phyloP scores from a whole-genome alignment of 2,329 filamentous ascomycete genomes.

The Alternaria ethzedia region DNA sequence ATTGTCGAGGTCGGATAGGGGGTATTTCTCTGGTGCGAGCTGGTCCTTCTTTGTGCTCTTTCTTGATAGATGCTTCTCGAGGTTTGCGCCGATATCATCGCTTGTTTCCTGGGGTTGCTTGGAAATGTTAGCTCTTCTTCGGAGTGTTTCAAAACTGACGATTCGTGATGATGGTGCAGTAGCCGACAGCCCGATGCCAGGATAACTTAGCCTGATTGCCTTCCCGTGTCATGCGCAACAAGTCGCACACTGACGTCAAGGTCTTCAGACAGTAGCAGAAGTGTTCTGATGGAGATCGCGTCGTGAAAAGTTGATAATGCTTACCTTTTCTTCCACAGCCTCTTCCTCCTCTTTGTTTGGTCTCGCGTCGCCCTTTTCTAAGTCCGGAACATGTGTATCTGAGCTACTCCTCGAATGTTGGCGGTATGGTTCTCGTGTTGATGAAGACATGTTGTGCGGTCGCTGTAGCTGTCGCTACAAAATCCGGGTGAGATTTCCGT shows the following conservation, averaged over 20 bases:
- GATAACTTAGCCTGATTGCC: neutral
- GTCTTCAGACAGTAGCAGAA: neutral
- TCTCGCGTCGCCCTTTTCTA: conserved; percentile 23
- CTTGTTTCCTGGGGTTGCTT: conserved; percentile 17
- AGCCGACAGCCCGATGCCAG: neutral
- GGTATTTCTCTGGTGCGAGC: conserved; percentile 37
- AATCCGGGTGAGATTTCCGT: neutral
- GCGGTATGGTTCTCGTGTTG: conserved; percentile 19
- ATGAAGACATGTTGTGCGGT: conserved; percentile 21
- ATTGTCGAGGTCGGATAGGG: conserved; percentile 41
- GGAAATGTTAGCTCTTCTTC: neutral
- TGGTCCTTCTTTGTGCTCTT: conserved; percentile 39
- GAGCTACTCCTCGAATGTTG: conserved; percentile 32
- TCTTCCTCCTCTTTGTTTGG: conserved; percentile 15
- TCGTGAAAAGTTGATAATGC: neutral
- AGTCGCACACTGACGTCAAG: neutral
- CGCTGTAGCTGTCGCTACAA: neutral
- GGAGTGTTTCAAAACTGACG: neutral
- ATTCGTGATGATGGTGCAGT: neutral
- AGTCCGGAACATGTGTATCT: conserved; percentile 21
- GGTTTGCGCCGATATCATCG: conserved; percentile 29
- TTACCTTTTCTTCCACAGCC: conserved; percentile 7
- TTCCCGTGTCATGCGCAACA: neutral
- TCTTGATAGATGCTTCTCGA: conserved; percentile 41
- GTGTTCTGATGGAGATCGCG: neutral